Percentiles rank a stretch among this genome's conserved stretches.
Conservation (phyloP, 2,329 filamentous ascomycete genomes). For the Hyphodiscus sp. region DNA sequence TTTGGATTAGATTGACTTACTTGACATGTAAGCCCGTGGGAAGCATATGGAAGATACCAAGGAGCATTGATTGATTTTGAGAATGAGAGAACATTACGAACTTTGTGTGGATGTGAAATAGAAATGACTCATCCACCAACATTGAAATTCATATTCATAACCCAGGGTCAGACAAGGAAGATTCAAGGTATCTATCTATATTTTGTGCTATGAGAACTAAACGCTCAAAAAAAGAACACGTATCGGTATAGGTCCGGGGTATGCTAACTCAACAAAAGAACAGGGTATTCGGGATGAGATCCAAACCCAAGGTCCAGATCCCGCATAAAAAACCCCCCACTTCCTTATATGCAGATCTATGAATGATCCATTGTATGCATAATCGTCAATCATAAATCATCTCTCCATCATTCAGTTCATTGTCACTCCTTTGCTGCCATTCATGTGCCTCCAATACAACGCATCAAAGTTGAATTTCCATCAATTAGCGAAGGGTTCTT, state of each 20-base stretch:
- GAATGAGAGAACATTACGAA: background rate
- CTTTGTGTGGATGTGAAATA: background rate
- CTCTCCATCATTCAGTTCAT: background rate
- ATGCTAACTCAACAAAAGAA: conserved; percentile 2
- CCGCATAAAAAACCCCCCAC: too few relatives aligned
- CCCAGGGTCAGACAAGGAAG: background rate
- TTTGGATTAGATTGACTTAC: background rate
- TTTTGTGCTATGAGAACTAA: background rate
- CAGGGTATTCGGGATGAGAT: too few relatives aligned
- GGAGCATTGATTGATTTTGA: background rate
- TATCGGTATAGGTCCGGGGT: background rate
- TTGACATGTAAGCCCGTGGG: background rate
- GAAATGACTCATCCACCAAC: too few relatives aligned
- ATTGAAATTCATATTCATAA: background rate
- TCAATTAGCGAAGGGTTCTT: conserved; percentile 25
- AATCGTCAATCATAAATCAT: conserved; percentile 19
- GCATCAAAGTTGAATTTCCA: conserved; percentile 20
- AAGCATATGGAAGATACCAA: background rate
- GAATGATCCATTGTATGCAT: conserved; percentile 8
- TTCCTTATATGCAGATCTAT: background rate
- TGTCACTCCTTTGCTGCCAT: background rate
- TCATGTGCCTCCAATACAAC: conserved; percentile 6
- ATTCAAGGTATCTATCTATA: background rate
- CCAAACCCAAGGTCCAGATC: too few relatives aligned
- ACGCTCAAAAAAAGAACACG: background rate